Evolutionary conservation across 2,329 filamentous ascomycete species (phyloP), one percentile per base, ranked within the genome.

Genomic region (Simplicillium aogashimaense): DNA sequence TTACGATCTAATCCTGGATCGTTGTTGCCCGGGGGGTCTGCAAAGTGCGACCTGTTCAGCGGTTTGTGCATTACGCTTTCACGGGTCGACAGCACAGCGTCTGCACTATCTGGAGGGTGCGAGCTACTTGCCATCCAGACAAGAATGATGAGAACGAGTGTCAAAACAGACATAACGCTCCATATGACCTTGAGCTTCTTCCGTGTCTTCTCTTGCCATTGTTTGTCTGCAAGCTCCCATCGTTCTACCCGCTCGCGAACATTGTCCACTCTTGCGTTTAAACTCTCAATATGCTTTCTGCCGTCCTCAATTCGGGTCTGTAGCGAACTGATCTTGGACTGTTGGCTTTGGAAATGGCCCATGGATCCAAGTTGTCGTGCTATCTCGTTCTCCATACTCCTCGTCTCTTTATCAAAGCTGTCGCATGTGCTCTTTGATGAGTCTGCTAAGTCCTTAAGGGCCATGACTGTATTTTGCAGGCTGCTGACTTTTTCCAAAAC

Each of bases 161-260:
- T 54, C 29, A 71, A 43, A 8, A 66, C 55, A 16, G 64, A 72
- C 44, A 72, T 72, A 45, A 78, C 66, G 31, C 76, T 68, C 78
- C 81, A 86, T 36, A 83, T 61, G 15, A 74, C 67, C 47, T 73
- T 76, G 45, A 86, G 62, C 37, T 79, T 70, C 53, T 65, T 69
- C 45, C 77, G 65, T n/a, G 78, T 83, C 50, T 68, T 76, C 51
- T 83, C 78, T 59, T 84, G 76, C 69, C 80, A 82, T 50, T 78
- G 75, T 36, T 65, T 67, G 57, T 88, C 83, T 2, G 74, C 70
- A 41, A 67, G 69, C 55, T 85, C 81, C 72, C 82, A 85, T 20
- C 66, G 64, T 53, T 84, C 80, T 12, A 89, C 76, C 7, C 76
- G 69, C 41, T 70, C 61, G 37, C 76, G 70, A 11, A 86, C 81